Base-by-base conservation (phyloP, 768 basidiomycete species). In the Kwoniella sp. region DNA sequence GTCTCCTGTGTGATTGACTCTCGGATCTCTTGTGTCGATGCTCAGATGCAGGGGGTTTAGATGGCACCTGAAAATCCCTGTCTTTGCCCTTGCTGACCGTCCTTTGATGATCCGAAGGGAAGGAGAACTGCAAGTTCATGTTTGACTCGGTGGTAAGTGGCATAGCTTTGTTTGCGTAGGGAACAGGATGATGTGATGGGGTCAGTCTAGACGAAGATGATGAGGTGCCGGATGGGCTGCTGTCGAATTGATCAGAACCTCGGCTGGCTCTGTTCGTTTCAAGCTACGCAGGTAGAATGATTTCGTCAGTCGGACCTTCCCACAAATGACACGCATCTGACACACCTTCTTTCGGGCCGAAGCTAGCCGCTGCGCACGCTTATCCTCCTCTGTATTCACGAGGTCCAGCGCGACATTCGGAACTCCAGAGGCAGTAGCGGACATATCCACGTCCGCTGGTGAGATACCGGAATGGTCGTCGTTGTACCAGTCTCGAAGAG, bases 301-400 rank as follows among this genome's bases (percentile, higher is more conserved):
- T n/a, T n/a, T n/a, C n/a, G n/a, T n/a, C n/a, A n/a, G n/a, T n/a
- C n/a, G n/a, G n/a, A n/a, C n/a, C n/a, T n/a, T n/a, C n/a, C n/a
- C n/a, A n/a, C n/a, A n/a, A n/a, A n/a, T n/a, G n/a, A n/a, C n/a
- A n/a, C n/a, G n/a, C n/a, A n/a, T n/a, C n/a, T n/a, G n/a, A 57
- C 59, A 37, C 43, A 64, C 65, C 62, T 67, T 67, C 38, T 58
- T 63, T 46, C 57, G 53, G 1, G 65, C 65, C 15, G 65, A 56
- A 27, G 60, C 60, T 26, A 67, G 43, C 37, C 57, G 50, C 52
- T 57, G 48, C 5, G 59, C 57, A 36, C 65, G 27, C 29, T 40
- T 56, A 8, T 46, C 56, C 42, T 61, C 59, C 26, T 54, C 52
- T 0, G 52, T 40, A 22, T n/a, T n/a, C n/a, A n/a, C n/a, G n/a